Evolutionary conservation across 164 flowering plant genomes (phyloP).

Genomic region (Euptelea pleiosperma): DNA sequence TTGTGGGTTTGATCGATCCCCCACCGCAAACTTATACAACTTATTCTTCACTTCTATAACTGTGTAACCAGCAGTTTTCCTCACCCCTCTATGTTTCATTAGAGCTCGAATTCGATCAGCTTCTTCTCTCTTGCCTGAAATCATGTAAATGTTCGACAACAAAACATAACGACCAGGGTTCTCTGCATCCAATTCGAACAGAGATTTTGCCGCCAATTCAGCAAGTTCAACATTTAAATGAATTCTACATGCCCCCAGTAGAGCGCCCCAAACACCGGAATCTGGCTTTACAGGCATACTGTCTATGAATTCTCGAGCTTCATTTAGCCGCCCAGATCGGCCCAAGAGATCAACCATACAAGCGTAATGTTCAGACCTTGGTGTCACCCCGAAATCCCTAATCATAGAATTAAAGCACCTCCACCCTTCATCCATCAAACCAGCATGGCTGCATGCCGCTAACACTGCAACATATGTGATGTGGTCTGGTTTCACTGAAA

Average conservation of each 20-base stretch:
- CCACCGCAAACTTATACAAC: constrained; percentile 24
- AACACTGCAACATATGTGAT: constrained; percentile 30
- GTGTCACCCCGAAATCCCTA: constrained; percentile 23
- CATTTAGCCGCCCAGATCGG: constrained; percentile 31
- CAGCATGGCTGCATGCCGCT: constrained; percentile 49
- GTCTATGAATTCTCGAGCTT: constrained; percentile 29
- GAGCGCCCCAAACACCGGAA: constrained; percentile 39
- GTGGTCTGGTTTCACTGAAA: constrained; percentile 25
- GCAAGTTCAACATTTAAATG: constrained; percentile 30
- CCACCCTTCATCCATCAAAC: constrained; percentile 37
- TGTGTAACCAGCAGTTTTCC: constrained; percentile 28
- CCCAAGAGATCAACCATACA: constrained; percentile 41
- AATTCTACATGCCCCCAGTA: constrained; percentile 40
- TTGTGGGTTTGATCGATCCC: constrained; percentile 21
- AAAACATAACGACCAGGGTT: constrained; percentile 33
- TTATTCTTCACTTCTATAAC: constrained; percentile 22
- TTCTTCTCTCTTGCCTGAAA: constrained; percentile 29
- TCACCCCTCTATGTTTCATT: constrained; percentile 29
- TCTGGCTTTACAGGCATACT: constrained; percentile 32
- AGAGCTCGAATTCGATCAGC: constrained; percentile 24
- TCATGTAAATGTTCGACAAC: constrained; percentile 31
- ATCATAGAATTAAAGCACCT: constrained; percentile 35
- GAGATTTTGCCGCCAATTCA: constrained; percentile 21
- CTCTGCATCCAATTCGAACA: constrained; percentile 23
- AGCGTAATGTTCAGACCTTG: constrained; percentile 35